Conservation (phyloP, 345 rosid species). For the Cardamine occulta region DNA sequence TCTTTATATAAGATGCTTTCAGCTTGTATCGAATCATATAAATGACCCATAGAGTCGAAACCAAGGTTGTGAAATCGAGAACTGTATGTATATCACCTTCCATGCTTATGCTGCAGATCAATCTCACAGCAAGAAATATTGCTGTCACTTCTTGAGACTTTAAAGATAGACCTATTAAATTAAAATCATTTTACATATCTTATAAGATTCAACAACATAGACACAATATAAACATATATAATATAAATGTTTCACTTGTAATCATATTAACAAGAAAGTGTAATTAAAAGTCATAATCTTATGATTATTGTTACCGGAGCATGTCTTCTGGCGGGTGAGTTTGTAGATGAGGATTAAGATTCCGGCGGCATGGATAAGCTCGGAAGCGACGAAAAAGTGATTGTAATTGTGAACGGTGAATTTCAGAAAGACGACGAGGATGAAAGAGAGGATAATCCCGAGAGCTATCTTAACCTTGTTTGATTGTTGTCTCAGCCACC, state of each 20-base stretch:
- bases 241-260: no score
- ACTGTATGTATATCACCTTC: conserved; percentile 66
- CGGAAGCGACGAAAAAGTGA: conserved; percentile 66
- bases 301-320: conserved; percentile 56
- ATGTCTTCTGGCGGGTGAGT: conserved; percentile 62
- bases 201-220: conserved; percentile 4
- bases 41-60: conserved; percentile 68
- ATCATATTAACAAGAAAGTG: neutral
- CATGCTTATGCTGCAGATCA: conserved; percentile 49
- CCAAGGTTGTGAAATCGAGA: conserved; percentile 63
- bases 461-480: conserved; percentile 55
- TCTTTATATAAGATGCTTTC: conserved; percentile 66
- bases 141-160: conserved; percentile 81
- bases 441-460: conserved; percentile 37
- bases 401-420: conserved; percentile 42
- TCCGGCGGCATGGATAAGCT: conserved; percentile 66
- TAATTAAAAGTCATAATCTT: neutral
- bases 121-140: conserved; percentile 61
- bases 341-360: conserved; percentile 66
- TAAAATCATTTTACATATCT: neutral
- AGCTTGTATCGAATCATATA: conserved; percentile 77
- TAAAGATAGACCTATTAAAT: conserved; percentile 68
- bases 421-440: conserved; percentile 49
- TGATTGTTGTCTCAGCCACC: conserved; percentile 57
- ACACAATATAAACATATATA: neutral